Conservation (phyloP, 345 rosid genomes). For the Bretschneidera sinensis region DNA sequence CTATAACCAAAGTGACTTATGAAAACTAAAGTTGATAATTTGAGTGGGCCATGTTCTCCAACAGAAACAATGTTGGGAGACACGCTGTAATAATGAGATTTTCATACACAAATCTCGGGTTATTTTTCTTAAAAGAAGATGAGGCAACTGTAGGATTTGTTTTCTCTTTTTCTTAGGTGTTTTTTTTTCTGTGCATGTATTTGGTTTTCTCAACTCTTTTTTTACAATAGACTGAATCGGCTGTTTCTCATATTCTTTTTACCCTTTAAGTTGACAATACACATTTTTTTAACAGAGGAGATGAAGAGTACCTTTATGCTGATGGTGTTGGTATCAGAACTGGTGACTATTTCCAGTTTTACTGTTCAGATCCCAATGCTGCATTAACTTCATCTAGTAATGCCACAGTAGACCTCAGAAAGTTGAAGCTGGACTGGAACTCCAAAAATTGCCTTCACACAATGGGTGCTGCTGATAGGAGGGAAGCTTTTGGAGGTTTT, state of each 20-base stretch:
- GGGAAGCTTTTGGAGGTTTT: slow-evolving; percentile 65
- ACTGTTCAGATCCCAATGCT: slow-evolving; percentile 32
- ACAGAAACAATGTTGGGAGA: too few relatives aligned
- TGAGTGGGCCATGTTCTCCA: too few relatives aligned
- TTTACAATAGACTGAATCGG: too few relatives aligned
- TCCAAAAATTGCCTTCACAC: slow-evolving; percentile 10
- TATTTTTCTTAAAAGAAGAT: too few relatives aligned
- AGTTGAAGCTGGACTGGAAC: slow-evolving; percentile 32
- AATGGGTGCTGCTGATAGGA: slow-evolving; percentile 8
- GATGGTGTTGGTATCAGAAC: slow-evolving; percentile 52
- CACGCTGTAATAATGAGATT: too few relatives aligned
- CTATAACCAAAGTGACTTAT: too few relatives aligned
- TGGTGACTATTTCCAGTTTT: slow-evolving; percentile 67
- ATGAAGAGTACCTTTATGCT: slow-evolving; percentile 52
- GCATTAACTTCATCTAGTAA: slow-evolving; percentile 38
- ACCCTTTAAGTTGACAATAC: not conserved
- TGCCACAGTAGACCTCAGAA: slow-evolving; percentile 32
- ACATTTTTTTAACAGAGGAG: slow-evolving; percentile 44
- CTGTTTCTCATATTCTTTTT: not conserved
- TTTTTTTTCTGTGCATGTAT: too few relatives aligned
- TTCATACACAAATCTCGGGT: too few relatives aligned
- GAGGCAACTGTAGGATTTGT: too few relatives aligned
- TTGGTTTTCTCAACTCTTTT: too few relatives aligned
- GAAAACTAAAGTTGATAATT: too few relatives aligned
- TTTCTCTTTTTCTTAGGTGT: too few relatives aligned